Evolutionary conservation across 352 stramenopile genomes (phyloP).

Genomic region (Thalassiosira livingstoniorum): DNA sequence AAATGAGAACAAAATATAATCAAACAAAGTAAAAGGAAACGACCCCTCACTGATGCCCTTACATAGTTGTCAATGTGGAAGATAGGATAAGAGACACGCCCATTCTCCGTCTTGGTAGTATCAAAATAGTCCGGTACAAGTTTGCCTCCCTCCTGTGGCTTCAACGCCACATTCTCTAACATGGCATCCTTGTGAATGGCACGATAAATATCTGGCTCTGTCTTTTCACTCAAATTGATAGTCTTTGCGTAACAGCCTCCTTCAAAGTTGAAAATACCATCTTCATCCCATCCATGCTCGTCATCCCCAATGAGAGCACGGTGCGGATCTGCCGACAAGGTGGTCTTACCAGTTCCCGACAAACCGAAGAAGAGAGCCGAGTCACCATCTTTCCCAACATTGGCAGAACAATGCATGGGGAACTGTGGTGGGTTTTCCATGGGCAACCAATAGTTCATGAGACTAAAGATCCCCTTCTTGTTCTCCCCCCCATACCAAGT

Average conservation of each 20-base stretch:
- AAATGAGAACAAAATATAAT: constrained; percentile 8
- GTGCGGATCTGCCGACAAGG: constrained; percentile 90
- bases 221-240: constrained; percentile 95
- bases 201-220: constrained; percentile 97
- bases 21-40: constrained; percentile 19
- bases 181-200: constrained; percentile 97
- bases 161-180: constrained; percentile 95
- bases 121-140: constrained; percentile 94
- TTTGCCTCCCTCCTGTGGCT: constrained; percentile 64
- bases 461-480: constrained; percentile 98
- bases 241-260: constrained; percentile 99
- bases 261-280: constrained; percentile 99
- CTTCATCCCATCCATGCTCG: constrained; percentile 97
- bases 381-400: constrained; percentile 96
- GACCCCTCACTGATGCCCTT: constrained; percentile 37
- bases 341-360: constrained; percentile 94
- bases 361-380: constrained; percentile 98
- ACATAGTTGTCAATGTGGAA: constrained; percentile 97
- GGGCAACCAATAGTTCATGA: constrained; percentile 99
- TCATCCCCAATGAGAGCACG: constrained; percentile 92
- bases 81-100: constrained; percentile 98
- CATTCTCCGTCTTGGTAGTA: constrained; percentile 97
- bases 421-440: constrained; percentile 91
- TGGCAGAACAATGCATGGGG: constrained; percentile 98
- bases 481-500: constrained; percentile 98